Conservation (phyloP, 2,329 filamentous ascomycete species). For the Fusarium austroafricanum region DNA sequence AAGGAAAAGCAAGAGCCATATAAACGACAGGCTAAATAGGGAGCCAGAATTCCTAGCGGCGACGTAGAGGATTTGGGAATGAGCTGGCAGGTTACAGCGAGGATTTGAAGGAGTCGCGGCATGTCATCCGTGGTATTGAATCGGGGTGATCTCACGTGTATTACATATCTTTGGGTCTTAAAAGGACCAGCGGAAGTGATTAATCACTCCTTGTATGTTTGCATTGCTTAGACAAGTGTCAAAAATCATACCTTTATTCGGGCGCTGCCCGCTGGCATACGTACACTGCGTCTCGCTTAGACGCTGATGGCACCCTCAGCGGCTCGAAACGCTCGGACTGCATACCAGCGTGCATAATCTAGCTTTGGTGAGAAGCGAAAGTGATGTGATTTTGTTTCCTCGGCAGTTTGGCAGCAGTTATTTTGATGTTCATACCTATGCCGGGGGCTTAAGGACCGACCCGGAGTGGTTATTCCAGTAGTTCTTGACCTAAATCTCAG, state of each 20-base stretch:
- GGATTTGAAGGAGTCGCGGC: neutral
- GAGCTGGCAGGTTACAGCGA: neutral
- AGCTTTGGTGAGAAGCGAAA: neutral
- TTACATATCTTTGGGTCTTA: neutral
- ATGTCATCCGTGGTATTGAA: neutral
- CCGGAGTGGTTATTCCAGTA: neutral
- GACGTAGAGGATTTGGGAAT: neutral
- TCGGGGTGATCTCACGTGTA: neutral
- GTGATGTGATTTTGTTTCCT: neutral
- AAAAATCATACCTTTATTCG: conserved; percentile 40
- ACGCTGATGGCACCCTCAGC: neutral
- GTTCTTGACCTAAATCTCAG: neutral
- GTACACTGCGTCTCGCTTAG: neutral
- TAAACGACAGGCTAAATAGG: neutral
- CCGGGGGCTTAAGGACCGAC: no score
- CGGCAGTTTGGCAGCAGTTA: neutral
- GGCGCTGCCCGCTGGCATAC: neutral
- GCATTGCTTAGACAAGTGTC: neutral
- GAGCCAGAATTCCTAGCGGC: neutral
- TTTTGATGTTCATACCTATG: neutral
- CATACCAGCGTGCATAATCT: conserved; percentile 1
- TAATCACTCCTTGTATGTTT: neutral
- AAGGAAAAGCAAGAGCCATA: neutral
- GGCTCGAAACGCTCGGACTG: neutral
- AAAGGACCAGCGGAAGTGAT: neutral